Evolutionary conservation across 1,139 yeast species (phyloP).

Genomic region (Taphrina wiesneri): DNA sequence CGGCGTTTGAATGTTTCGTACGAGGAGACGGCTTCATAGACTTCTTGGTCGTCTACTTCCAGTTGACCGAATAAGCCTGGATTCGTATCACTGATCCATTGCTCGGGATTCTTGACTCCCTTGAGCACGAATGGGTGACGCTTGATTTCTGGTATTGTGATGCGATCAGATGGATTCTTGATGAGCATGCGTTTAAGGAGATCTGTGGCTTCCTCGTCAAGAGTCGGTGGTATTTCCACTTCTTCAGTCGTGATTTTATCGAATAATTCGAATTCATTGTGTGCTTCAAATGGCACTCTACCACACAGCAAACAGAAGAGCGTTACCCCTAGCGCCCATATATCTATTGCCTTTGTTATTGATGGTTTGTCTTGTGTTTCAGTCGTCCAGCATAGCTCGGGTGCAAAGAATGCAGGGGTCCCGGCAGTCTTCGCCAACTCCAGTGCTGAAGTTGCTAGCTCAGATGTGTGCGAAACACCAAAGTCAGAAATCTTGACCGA

Average conservation of each 20-base stretch:
- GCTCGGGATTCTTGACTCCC: conserved; percentile 53
- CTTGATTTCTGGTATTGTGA: conserved; percentile 72
- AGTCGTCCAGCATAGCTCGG: conserved; percentile 65
- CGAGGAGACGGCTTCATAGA: conserved; percentile 62
- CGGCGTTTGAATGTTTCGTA: conserved; percentile 31
- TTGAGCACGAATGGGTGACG: conserved; percentile 72
- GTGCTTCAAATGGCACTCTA: conserved; percentile 84
- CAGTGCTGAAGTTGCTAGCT: conserved; percentile 54
- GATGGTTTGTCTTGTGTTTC: conserved; percentile 48
- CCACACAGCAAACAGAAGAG: conserved; percentile 87
- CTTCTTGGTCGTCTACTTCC: conserved; percentile 66
- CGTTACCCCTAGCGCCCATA: conserved; percentile 97
- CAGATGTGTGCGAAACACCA: conserved; percentile 78
- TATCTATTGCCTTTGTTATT: conserved; percentile 77
- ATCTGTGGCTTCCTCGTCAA: conserved; percentile 56
- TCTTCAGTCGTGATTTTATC: conserved; percentile 72
- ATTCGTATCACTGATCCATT: conserved; percentile 40
- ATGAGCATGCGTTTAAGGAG: conserved; percentile 62
- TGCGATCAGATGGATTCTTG: conserved; percentile 69
- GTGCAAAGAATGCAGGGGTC: conserved; percentile 83
- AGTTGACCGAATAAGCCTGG: conserved; percentile 48
- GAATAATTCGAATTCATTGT: conserved; percentile 80
- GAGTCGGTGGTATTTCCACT: conserved; percentile 58
- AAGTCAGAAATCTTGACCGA: conserved; percentile 91
- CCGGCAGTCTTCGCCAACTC: conserved; percentile 91